Evolutionary conservation across 768 basidiomycete species (phyloP), one percentile per base, ranked within the genome.

Genomic region (Exidia glandulosa): DNA sequence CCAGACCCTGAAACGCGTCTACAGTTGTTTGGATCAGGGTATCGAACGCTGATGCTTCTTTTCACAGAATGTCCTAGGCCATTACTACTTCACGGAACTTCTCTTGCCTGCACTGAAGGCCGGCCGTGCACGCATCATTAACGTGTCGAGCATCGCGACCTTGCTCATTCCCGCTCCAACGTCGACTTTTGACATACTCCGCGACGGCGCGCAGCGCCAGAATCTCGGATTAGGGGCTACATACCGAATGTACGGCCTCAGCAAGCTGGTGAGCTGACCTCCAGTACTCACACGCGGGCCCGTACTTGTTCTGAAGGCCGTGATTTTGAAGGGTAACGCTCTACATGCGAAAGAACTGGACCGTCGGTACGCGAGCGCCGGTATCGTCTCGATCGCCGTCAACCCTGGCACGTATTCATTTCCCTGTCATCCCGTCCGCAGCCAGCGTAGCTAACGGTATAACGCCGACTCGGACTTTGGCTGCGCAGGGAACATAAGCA

Each of bases 201-300:
- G 67, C 60, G 76, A 77, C 59, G 64, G 68, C 12, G 69, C 73
- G 0, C 61, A 61, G 30, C 66, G 74, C 45, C 69, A 63, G 41
- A 45, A 45, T 45, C 56, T 52, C 41, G 56, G 58, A 1, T 64
- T 65, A 12, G 0, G 41, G 2, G 41, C 57, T 4, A 64, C 73
- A 34, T 75, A 77, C 57, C 58, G 32, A 23, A 14, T 45, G 19
- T 45, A 45, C 16, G 41, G 19, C 6, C 41, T 19, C 6, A 37
- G 73, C 75, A 84, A 82, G 73, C 73, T 77, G 19, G 41, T 45
- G 41, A n/a, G n/a, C n/a, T n/a, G n/a, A n/a, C n/a, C n/a, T n/a
- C n/a, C n/a, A 45, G 41, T 45, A 6, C 16, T 45, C 41, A 1
- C 41, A 19, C 16, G 9, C 16, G 16, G 12, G 16, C 10, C 9